Conservation (phyloP, 352 stramenopile species). For the Pythium grandisporangium region DNA sequence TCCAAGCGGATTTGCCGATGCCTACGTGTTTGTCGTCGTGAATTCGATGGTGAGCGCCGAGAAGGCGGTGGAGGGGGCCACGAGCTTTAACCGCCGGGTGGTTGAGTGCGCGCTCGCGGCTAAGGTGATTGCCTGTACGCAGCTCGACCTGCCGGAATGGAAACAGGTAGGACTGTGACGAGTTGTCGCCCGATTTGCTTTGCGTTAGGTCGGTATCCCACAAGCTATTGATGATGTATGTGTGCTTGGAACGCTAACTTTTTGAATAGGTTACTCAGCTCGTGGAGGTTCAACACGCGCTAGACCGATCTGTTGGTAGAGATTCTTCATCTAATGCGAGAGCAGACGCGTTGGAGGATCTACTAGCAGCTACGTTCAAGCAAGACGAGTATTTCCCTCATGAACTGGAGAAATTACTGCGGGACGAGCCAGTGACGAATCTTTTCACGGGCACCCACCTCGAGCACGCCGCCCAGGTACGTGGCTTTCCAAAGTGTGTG, state of each 20-base stretch:
- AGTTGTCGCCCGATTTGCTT: background rate
- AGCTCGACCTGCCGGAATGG: conserved; percentile 23
- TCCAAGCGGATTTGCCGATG: conserved; percentile 8
- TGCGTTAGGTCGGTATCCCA: no score
- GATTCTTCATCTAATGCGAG: background rate
- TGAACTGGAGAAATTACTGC: conserved; percentile 20
- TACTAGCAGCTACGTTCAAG: conserved; percentile 15
- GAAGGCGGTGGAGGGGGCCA: conserved; percentile 63
- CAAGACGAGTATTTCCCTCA: conserved; percentile 17
- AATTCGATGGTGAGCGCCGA: conserved; percentile 57
- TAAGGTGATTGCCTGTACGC: conserved; percentile 60
- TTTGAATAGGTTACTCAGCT: conserved; percentile 28
- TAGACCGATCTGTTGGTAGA: no score
- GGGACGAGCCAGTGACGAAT: conserved; percentile 3
- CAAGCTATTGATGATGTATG: no score
- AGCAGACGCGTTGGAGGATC: conserved; percentile 10
- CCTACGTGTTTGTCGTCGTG: conserved; percentile 57
- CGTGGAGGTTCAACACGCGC: conserved; percentile 24
- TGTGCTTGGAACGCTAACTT: background rate
- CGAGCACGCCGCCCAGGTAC: conserved; percentile 21
- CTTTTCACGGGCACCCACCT: conserved; percentile 27
- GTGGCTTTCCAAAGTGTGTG: background rate
- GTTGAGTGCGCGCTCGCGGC: conserved; percentile 65
- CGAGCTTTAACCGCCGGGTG: conserved; percentile 73
- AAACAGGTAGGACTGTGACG: conserved; percentile 15